phyloP scores from a whole-genome alignment of 176 grass and related monocot species.

The Aegilops sharonensis region DNA sequence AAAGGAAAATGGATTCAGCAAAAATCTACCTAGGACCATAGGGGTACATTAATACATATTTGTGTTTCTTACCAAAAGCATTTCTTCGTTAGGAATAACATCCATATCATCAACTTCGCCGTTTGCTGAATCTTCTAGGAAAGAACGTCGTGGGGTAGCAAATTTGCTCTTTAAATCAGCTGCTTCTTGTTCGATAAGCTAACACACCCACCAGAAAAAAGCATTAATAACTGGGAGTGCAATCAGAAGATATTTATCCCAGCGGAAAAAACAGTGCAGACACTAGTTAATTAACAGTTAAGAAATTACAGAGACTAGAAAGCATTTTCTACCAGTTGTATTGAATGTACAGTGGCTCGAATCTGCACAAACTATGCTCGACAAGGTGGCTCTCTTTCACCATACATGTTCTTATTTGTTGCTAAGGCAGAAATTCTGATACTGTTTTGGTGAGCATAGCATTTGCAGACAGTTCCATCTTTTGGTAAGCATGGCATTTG shows the following conservation, averaged over 20 bases:
- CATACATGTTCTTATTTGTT: not conserved
- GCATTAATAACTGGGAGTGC: slow-evolving; percentile 12
- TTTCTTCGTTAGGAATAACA: slow-evolving; percentile 96
- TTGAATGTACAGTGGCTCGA: not conserved
- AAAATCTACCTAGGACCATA: slow-evolving; percentile 9
- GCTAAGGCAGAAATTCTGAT: not conserved
- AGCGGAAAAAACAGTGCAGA: not conserved
- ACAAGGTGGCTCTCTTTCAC: not conserved
- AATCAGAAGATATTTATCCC: slow-evolving; percentile 6
- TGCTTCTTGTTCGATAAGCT: slow-evolving; percentile 91
- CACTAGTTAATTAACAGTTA: not conserved
- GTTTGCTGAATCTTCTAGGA: slow-evolving; percentile 64
- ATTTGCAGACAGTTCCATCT: not conserved
- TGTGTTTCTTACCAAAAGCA: slow-evolving; percentile 74
- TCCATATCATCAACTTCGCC: slow-evolving; percentile 86
- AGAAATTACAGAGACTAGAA: not conserved
- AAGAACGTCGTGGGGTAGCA: slow-evolving; percentile 70
- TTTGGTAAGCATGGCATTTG: not conserved
- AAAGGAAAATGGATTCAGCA: not conserved
- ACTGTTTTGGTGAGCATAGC: not conserved
- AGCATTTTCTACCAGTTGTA: not conserved
- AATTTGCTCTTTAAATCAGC: slow-evolving; percentile 87
- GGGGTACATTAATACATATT: not conserved
- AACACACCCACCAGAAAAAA: slow-evolving; percentile 34
- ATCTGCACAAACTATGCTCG: not conserved